Percentiles rank a stretch among this genome's conserved stretches.
These are phyloP conservation scores for Dioscorea cayenensis DNA, from an alignment of 116 monocot species.

Conservation along the genomic window DNA sequence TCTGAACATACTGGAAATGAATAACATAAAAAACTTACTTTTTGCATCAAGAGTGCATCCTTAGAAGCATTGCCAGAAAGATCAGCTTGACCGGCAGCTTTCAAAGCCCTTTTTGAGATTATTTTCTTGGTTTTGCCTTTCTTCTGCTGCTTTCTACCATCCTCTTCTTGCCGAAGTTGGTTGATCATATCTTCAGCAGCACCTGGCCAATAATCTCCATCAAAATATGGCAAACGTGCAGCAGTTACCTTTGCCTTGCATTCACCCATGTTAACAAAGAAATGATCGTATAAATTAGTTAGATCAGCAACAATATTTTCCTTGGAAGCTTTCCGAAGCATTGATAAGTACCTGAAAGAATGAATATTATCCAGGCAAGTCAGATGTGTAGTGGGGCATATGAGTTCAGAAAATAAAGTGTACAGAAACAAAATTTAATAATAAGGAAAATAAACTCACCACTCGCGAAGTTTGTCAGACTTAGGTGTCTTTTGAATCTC, in stretches of 20 bases:
- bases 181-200: conserved; percentile 93
- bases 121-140: conserved; percentile 81
- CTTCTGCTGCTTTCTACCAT: conserved; percentile 78
- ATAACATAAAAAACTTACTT: conserved; percentile 32
- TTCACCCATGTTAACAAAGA: conserved; percentile 61
- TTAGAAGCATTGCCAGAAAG: conserved; percentile 79
- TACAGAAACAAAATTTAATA: not conserved
- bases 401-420: not conserved
- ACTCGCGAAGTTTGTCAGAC: conserved; percentile 93
- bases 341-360: conserved; percentile 67
- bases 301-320: conserved; percentile 79
- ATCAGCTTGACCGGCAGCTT: conserved; percentile 88
- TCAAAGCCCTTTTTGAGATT: conserved; percentile 82
- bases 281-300: conserved; percentile 90
- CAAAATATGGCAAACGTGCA: conserved; percentile 89
- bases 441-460: conserved; percentile 26
- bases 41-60: conserved; percentile 81
- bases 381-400: not conserved
- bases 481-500: conserved; percentile 98
- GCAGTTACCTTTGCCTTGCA: conserved; percentile 89
- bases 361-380: not conserved
- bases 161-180: conserved; percentile 79
- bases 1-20: not conserved
- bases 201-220: conserved; percentile 98
- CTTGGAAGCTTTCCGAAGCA: conserved; percentile 80